Conservation (phyloP, 371 early-diverging fungal species). For the Mucor piriformis region DNA sequence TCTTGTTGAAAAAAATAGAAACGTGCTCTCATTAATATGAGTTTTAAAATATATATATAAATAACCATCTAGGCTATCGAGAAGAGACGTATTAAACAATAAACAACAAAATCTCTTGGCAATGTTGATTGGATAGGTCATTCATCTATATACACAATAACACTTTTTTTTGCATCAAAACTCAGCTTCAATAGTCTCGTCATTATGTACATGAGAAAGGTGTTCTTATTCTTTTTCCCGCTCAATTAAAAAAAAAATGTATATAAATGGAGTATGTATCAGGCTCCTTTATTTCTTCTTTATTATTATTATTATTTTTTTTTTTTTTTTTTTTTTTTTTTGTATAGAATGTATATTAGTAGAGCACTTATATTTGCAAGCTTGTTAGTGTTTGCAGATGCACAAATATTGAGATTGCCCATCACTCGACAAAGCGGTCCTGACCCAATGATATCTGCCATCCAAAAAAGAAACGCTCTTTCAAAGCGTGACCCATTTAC, state of each 20-base stretch:
- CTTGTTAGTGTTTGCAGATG: neutral
- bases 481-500: constrained; percentile 17
- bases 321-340: neutral
- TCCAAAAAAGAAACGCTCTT: constrained; percentile 9
- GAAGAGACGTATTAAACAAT: neutral
- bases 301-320: neutral
- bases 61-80: neutral
- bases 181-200: neutral
- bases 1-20: no score
- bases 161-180: no score
- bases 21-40: no score
- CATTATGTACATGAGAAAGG: constrained; percentile 2
- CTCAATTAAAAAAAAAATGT: neutral
- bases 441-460: constrained; percentile 18
- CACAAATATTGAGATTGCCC: constrained; percentile 9
- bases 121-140: neutral
- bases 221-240: constrained; percentile 1
- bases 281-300: neutral
- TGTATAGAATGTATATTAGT: constrained; percentile 8
- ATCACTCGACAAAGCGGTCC: constrained; percentile 12
- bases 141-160: no score
- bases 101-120: neutral
- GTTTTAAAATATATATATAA: no score
- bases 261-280: no score
- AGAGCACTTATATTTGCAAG: constrained; percentile 5